A percentile compares a stretch with the other conserved stretches of the same genome.
These are phyloP conservation scores for Lasiosphaeriaceae sp. DNA, from an alignment of 495 filamentous ascomycete genomes.

Conservation along the genomic window DNA sequence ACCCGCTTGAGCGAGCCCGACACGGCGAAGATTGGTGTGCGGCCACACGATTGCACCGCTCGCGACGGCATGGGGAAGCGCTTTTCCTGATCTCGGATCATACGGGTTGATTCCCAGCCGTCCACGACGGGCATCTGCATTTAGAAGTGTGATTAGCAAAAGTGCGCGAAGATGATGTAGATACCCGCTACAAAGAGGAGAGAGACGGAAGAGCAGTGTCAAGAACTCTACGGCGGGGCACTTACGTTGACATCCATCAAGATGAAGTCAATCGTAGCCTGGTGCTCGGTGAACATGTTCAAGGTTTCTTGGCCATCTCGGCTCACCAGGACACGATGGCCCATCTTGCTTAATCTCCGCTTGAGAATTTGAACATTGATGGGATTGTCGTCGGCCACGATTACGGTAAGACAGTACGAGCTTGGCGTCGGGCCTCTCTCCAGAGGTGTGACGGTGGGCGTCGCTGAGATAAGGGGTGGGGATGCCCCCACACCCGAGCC, in stretches of 20 bases:
- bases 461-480: constrained; percentile 10
- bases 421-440: constrained; percentile 5
- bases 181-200: no score
- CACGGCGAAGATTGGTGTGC: constrained; percentile 18
- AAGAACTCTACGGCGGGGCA: no score
- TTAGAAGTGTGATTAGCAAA: background rate
- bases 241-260: constrained; percentile 25
- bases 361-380: constrained; percentile 76
- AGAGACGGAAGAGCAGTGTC: no score
- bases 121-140: constrained; percentile 23
- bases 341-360: constrained; percentile 68
- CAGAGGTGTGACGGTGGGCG: constrained; percentile 14
- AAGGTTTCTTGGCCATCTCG: constrained; percentile 78
- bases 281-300: constrained; percentile 43
- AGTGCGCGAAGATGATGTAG: background rate
- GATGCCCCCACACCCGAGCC: constrained; percentile 5
- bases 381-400: constrained; percentile 82
- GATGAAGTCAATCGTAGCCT: constrained; percentile 19
- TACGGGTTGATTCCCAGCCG: constrained; percentile 13
- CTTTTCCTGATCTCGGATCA: constrained; percentile 19
- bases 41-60: constrained; percentile 15
- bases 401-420: constrained; percentile 50
- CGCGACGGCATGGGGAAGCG: constrained; percentile 14
- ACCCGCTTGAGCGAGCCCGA: constrained; percentile 21
- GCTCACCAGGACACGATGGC: constrained; percentile 64